A percentile compares a stretch with the other conserved stretches of the same genome.
These are phyloP conservation scores for Aspergillus costaricaensis DNA, from an alignment of 2,329 filamentous ascomycete species.

Conservation along the genomic window DNA sequence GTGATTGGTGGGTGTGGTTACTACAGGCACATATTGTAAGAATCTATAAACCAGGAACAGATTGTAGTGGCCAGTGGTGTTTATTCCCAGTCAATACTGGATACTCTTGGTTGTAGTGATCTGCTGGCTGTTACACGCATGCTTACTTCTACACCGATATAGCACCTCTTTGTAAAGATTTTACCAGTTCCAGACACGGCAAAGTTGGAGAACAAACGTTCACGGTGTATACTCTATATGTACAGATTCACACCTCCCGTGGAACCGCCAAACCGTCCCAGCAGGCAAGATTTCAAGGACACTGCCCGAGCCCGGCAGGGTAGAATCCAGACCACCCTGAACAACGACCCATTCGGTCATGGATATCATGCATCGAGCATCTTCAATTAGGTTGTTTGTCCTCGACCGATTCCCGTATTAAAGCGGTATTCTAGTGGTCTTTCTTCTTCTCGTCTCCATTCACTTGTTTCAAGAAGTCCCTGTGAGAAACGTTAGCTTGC, in stretches of 20 bases:
- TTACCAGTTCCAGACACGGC: background rate
- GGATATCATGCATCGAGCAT: background rate
- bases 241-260: conserved; percentile 26
- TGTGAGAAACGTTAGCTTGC: conserved; percentile 23
- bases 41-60: no score
- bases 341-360: background rate
- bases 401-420: conserved; percentile 14
- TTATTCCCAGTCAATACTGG: background rate
- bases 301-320: background rate
- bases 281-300: conserved; percentile 4
- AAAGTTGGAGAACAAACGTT: conserved; percentile 6
- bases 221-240: conserved; percentile 32
- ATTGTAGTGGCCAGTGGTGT: no score
- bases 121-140: background rate
- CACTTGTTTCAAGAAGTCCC: conserved; percentile 54
- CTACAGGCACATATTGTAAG: no score
- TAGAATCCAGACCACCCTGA: background rate
- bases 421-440: conserved; percentile 35
- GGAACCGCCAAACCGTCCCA: conserved; percentile 2
- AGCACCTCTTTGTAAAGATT: background rate
- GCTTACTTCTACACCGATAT: background rate
- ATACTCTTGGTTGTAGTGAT: background rate
- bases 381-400: conserved; percentile 9
- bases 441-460: conserved; percentile 52
- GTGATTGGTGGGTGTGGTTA: no score